Percentiles rank a stretch among this genome's conserved stretches.
Conservation (phyloP, 2,329 filamentous ascomycete genomes). For the Amphichorda felina region DNA sequence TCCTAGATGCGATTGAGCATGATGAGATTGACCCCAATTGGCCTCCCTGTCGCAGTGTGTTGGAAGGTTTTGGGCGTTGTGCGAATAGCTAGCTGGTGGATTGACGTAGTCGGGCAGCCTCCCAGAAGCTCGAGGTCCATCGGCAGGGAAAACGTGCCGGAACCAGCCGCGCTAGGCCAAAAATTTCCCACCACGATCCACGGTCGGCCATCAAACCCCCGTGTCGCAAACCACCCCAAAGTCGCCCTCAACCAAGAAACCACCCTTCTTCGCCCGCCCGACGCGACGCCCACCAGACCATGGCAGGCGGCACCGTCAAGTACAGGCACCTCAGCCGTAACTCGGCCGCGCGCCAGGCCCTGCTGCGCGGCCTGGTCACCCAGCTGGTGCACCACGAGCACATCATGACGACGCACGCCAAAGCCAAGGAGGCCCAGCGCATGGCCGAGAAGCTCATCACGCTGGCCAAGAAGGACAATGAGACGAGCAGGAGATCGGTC, state of each 20-base stretch:
- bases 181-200: slow-evolving; percentile 16
- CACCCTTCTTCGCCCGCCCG: not conserved
- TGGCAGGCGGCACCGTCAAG: slow-evolving; percentile 80
- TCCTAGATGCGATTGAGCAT: not conserved
- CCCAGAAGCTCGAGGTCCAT: too few species aligned
- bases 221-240: slow-evolving; percentile 12
- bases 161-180: slow-evolving; percentile 12
- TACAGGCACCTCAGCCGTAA: slow-evolving; percentile 80
- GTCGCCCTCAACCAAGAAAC: slow-evolving; percentile 6
- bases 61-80: not conserved
- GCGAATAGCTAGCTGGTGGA: slow-evolving; percentile 12
- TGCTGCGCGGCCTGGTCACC: slow-evolving; percentile 91
- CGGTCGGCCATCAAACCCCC: too few species aligned
- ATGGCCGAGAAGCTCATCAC: slow-evolving; percentile 92
- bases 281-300: slow-evolving; percentile 20
- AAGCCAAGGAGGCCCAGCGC: slow-evolving; percentile 93
- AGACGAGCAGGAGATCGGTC: slow-evolving; percentile 65
- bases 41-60: too few species aligned
- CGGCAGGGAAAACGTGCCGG: slow-evolving; percentile 14
- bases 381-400: slow-evolving; percentile 88
- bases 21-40: not conserved
- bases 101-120: slow-evolving; percentile 13
- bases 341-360: slow-evolving; percentile 79
- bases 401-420: slow-evolving; percentile 89
- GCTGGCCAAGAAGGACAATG: slow-evolving; percentile 83